Percentiles rank a stretch among this genome's conserved stretches.
These are phyloP conservation scores for Fusarium beomiforme DNA, from an alignment of 2,329 filamentous ascomycete genomes.

Conservation along the genomic window DNA sequence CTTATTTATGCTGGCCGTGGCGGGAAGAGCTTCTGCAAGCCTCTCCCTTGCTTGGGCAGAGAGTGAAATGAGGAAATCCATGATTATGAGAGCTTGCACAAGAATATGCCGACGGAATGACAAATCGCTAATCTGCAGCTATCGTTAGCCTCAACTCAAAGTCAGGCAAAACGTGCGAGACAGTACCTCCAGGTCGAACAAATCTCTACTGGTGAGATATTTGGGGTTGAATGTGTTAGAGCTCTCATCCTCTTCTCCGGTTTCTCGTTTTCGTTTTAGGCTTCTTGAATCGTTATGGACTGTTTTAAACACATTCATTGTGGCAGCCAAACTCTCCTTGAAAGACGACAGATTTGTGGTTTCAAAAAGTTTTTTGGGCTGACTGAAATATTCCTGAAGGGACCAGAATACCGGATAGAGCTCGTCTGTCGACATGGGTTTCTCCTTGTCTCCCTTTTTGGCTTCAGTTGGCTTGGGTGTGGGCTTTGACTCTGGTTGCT, in stretches of 20 bases:
- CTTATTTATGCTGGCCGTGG: conserved; percentile 77
- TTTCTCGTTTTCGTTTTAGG: conserved; percentile 75
- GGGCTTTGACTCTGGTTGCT: conserved; percentile 45
- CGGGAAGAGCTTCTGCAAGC: conserved; percentile 58
- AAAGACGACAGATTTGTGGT: conserved; percentile 79
- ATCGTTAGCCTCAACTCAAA: conserved; percentile 36
- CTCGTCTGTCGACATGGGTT: conserved; percentile 69
- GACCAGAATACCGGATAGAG: conserved; percentile 96
- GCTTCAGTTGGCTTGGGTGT: conserved; percentile 54
- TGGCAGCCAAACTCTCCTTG: conserved; percentile 77
- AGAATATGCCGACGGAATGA: conserved; percentile 94
- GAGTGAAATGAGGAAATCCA: conserved; percentile 95
- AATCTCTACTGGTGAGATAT: conserved; percentile 94
- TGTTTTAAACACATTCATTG: conserved; percentile 65
- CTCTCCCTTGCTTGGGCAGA: conserved; percentile 85
- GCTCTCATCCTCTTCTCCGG: conserved; percentile 62
- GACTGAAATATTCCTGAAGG: conserved; percentile 89
- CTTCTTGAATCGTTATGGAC: conserved; percentile 71
- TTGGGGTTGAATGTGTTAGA: conserved; percentile 83
- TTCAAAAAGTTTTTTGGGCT: conserved; percentile 85
- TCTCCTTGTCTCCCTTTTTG: conserved; percentile 58
- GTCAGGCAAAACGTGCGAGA: background rate
- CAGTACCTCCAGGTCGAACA: conserved; percentile 90
- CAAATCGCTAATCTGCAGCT: conserved; percentile 80
- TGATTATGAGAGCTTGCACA: conserved; percentile 91